phyloP scores from a whole-genome alignment of 495 filamentous ascomycete genomes.

The Hypoxylon rickii region DNA sequence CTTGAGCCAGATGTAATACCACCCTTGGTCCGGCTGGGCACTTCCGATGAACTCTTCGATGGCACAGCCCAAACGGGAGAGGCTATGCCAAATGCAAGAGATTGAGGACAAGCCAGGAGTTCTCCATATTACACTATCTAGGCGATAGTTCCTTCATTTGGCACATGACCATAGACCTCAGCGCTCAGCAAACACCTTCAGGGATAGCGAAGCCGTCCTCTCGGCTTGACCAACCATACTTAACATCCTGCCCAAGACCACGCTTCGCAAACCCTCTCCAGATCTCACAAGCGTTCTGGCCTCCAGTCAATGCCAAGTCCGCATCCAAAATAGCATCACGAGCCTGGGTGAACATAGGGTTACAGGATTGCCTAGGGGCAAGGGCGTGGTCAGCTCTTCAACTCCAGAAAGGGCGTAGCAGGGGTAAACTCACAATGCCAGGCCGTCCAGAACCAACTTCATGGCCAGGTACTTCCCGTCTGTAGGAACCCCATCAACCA shows the following conservation, averaged over 20 bases:
- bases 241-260: constrained; percentile 39
- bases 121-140: too few relatives aligned
- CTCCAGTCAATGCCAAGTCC: constrained; percentile 44
- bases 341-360: constrained; percentile 47
- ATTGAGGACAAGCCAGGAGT: too few relatives aligned
- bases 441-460: constrained; percentile 52
- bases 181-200: constrained; percentile 22
- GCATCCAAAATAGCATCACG: constrained; percentile 52
- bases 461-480: constrained; percentile 49
- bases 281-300: constrained; percentile 47
- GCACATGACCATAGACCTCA: background rate
- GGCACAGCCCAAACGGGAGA: background rate
- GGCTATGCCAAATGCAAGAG: too few relatives aligned
- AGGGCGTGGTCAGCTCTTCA: background rate
- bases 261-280: constrained; percentile 52
- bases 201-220: constrained; percentile 15
- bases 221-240: constrained; percentile 13
- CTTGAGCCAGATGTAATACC: background rate
- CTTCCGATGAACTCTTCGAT: too few relatives aligned
- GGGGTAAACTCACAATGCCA: constrained; percentile 40
- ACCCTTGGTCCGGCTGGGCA: too few relatives aligned
- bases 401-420: background rate
- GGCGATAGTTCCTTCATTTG: too few relatives aligned
- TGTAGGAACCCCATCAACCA: constrained; percentile 41
- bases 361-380: constrained; percentile 42